Evolutionary conservation across 129 eudicot genomes (phyloP).

Genomic region (Lonicera japonica): DNA sequence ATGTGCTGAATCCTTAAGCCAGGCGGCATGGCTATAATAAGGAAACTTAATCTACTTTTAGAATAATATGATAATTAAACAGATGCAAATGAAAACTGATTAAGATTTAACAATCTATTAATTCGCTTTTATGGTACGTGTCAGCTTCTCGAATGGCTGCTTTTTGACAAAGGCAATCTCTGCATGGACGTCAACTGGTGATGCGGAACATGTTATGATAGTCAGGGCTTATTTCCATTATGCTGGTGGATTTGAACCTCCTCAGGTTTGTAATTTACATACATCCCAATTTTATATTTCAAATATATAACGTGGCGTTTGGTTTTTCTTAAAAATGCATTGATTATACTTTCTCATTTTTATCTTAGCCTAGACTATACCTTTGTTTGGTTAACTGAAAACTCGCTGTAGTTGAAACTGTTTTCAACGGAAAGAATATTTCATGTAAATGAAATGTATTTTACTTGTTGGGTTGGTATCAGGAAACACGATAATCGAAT

Average conservation of each 20-base stretch:
- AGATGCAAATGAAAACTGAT: background rate
- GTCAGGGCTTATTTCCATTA: conserved; percentile 96
- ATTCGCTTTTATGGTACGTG: background rate
- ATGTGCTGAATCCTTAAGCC: conserved; percentile 88
- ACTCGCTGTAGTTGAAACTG: too few species aligned
- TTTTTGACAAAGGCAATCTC: conserved; percentile 97
- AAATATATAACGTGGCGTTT: too few species aligned
- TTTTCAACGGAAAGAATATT: too few species aligned
- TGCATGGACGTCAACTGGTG: conserved; percentile 94
- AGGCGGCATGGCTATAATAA: conserved; percentile 88
- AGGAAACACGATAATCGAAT: too few species aligned
- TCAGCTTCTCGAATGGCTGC: conserved; percentile 93
- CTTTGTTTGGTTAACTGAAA: too few species aligned
- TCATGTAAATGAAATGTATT: too few species aligned
- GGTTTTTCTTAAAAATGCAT: too few species aligned
- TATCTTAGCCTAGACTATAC: too few species aligned
- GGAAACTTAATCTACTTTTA: conserved; percentile 35
- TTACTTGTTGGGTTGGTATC: too few species aligned
- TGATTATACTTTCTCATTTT: too few species aligned
- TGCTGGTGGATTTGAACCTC: conserved; percentile 98
- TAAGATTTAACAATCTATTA: background rate
- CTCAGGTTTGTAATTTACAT: conserved; percentile 53
- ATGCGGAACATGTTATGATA: conserved; percentile 84
- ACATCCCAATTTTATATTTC: too few species aligned
- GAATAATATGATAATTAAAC: background rate